phyloP scores from a whole-genome alignment of 495 filamentous ascomycete species.

The Rhizodiscina lignyota region DNA sequence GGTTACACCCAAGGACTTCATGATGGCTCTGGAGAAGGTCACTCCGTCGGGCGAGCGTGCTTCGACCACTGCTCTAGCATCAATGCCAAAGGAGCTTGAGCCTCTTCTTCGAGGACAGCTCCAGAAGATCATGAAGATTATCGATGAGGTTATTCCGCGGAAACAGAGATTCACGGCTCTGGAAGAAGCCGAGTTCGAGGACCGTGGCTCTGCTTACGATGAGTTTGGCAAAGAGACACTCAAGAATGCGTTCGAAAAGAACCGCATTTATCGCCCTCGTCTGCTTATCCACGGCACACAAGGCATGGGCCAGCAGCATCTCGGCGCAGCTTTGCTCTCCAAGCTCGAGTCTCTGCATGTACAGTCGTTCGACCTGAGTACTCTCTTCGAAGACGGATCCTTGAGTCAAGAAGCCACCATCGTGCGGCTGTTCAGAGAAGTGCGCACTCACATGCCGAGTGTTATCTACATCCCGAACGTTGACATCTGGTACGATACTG shows the following conservation, averaged over 20 bases:
- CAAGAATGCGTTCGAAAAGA: constrained; percentile 57
- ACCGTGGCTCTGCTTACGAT: constrained; percentile 30
- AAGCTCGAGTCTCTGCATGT: constrained; percentile 88
- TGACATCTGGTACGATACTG: constrained; percentile 65
- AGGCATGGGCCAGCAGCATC: constrained; percentile 90
- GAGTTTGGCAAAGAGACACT: constrained; percentile 1
- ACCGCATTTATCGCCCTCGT: constrained; percentile 76
- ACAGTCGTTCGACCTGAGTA: constrained; percentile 85
- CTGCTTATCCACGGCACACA: constrained; percentile 58
- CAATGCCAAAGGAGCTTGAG: constrained; percentile 61
- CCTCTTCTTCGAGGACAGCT: constrained; percentile 65
- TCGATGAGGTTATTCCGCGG: constrained; percentile 71
- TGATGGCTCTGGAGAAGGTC: constrained; percentile 90
- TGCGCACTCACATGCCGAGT: constrained; percentile 84
- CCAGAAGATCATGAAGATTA: constrained; percentile 38
- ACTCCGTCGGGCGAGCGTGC: constrained; percentile 86
- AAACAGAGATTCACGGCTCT: constrained; percentile 72
- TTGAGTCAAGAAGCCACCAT: constrained; percentile 71
- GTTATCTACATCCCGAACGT: constrained; percentile 89
- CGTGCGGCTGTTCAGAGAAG: constrained; percentile 78
- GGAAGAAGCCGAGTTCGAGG: constrained; percentile 88
- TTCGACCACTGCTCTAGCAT: constrained; percentile 60
- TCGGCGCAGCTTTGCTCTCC: constrained; percentile 72
- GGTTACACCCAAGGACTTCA: constrained; percentile 83
- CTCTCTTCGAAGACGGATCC: constrained; percentile 43